Conservation (phyloP, 768 basidiomycete genomes). For the Phylloporus scabripes region DNA sequence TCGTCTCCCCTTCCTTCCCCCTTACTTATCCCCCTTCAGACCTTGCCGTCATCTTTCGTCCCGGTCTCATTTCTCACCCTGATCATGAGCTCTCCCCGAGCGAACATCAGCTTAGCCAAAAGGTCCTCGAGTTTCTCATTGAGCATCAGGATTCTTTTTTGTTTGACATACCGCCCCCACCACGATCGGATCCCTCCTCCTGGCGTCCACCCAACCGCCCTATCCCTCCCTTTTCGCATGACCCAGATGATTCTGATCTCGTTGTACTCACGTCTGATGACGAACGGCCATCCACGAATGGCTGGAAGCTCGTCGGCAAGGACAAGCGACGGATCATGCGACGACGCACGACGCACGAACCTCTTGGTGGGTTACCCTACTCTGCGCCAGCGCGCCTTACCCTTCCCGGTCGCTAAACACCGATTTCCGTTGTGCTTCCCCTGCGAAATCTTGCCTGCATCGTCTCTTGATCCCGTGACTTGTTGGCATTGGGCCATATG, state of each 20-base stretch:
- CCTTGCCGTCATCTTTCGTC: conserved; percentile 95
- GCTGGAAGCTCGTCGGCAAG: conserved; percentile 49
- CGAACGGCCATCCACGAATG: conserved; percentile 40
- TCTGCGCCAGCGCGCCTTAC: conserved; percentile 30
- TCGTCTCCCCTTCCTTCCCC: not conserved
- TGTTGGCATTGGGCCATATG: conserved; percentile 4
- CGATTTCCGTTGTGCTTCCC: conserved; percentile 9
- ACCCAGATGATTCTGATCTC: conserved; percentile 44
- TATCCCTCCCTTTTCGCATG: conserved; percentile 8
- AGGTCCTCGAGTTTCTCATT: conserved; percentile 92
- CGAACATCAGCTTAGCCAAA: conserved; percentile 84
- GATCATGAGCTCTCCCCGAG: conserved; percentile 78
- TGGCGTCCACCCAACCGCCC: conserved; percentile 25
- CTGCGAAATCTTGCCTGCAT: not conserved
- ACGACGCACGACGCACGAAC: conserved; percentile 54
- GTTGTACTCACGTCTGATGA: conserved; percentile 44
- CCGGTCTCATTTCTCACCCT: conserved; percentile 88
- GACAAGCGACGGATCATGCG: conserved; percentile 43
- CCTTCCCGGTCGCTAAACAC: conserved; percentile 26
- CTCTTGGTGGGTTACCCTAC: conserved; percentile 30
- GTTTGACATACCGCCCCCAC: conserved; percentile 77
- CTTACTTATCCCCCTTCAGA: conserved; percentile 42
- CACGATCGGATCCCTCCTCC: conserved; percentile 30
- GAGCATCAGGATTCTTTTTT: conserved; percentile 96
- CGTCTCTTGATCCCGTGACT: conserved; percentile 5